phyloP scores from a whole-genome alignment of 495 filamentous ascomycete genomes.

The Saxispiralis lemnorum region DNA sequence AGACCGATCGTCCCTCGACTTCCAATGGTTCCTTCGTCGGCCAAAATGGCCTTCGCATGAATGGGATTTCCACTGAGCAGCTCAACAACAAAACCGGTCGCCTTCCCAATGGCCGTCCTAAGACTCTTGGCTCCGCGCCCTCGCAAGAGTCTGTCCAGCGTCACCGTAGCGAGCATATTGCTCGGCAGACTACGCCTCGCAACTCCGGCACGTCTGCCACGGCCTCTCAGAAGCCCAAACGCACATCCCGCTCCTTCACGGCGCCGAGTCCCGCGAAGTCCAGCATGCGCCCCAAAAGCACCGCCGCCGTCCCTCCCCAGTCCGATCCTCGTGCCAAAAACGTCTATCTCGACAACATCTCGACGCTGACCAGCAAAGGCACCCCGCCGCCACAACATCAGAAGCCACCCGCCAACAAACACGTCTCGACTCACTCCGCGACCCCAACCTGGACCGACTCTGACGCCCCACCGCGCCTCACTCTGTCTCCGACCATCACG shows the following conservation, averaged over 20 bases:
- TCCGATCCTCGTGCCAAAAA: not conserved
- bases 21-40: slow-evolving; percentile 1
- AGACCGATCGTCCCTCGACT: slow-evolving; percentile 5
- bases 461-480: not conserved
- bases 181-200: not conserved
- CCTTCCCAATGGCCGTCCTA: slow-evolving; percentile 3
- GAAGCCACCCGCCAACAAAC: not conserved
- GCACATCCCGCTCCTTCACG: not conserved
- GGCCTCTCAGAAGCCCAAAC: not conserved
- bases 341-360: slow-evolving; percentile 8
- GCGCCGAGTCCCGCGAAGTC: not conserved
- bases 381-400: not conserved
- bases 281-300: not conserved
- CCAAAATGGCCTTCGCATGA: slow-evolving; percentile 13
- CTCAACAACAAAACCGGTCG: not conserved
- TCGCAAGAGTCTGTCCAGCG: not conserved
- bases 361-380: not conserved
- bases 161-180: not conserved
- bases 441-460: not conserved
- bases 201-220: not conserved
- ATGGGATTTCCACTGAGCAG: slow-evolving; percentile 12
- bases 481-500: not conserved
- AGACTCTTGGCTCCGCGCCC: slow-evolving; percentile 3
- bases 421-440: not conserved
- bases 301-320: not conserved